Evolutionary conservation across 805 yeast genomes (phyloP), one percentile per base, ranked within the genome.

Genomic region (Candida oleophila): DNA sequence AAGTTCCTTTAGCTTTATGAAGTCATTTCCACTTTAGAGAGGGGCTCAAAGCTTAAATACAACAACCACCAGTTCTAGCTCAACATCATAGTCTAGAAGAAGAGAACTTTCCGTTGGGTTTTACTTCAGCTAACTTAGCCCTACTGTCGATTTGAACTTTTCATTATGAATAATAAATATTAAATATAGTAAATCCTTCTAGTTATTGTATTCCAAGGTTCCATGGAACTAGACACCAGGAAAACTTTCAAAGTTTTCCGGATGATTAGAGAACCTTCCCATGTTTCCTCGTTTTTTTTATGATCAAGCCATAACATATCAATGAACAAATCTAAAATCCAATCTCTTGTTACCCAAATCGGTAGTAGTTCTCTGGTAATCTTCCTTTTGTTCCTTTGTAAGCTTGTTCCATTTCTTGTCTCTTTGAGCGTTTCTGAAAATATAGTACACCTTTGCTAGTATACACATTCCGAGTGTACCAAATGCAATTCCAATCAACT

Each of bases 261-360:
- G n/a, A n/a, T n/a, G n/a, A n/a, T n/a, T n/a, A n/a, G n/a, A n/a
- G n/a, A n/a, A n/a, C n/a, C n/a, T n/a, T n/a, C n/a, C n/a, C n/a
- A n/a, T n/a, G 11, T 25, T 25, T 25, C 30, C 11, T 25, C 11
- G 11, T 5, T 25, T 11, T 25, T 25, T 5, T 25, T 5, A 25
- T 25, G 30, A 7, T 25, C 30, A 25, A 25, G 9, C 30, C 11
- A 7, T 25, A 25, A 7, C 30, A 7, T 25, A 7, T 22, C 47
- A 67, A 44, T 67, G 65, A 37, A 52, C 64, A 47, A 69, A 69
- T 30, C 65, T 51, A 49, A 69, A 69, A 47, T 85, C 87, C 37
- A 85, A 65, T 20, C 89, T 66, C 55, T 74, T 74, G 53, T 77
- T 79, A 4, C 89, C 89, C 28, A 60, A 65, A 54, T 82, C 86